These are phyloP conservation scores for Phialocephala sp. DNA, from an alignment of 2,329 filamentous ascomycete genomes.

Conservation along the genomic window DNA sequence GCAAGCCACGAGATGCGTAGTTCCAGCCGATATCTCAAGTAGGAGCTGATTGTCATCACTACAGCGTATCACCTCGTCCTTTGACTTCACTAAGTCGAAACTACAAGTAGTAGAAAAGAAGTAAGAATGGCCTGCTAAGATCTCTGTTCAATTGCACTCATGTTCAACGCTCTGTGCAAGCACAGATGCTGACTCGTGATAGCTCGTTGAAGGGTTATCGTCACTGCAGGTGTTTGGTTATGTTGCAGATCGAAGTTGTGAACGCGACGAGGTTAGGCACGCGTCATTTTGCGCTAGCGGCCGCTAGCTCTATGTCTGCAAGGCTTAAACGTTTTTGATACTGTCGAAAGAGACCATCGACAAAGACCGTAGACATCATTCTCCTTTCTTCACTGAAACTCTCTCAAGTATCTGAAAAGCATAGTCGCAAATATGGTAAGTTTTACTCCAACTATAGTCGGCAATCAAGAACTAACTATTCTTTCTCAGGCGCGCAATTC, in stretches of 20 bases:
- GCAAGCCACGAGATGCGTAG: slow-evolving; percentile 23
- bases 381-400: slow-evolving; percentile 9
- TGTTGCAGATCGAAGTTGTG: slow-evolving; percentile 20
- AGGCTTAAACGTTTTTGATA: slow-evolving; percentile 13
- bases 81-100: slow-evolving; percentile 19
- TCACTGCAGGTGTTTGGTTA: slow-evolving; percentile 42
- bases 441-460: not conserved
- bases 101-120: slow-evolving; percentile 18
- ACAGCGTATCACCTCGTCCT: slow-evolving; percentile 23
- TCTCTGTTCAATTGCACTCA: slow-evolving; percentile 46
- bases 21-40: slow-evolving; percentile 37
- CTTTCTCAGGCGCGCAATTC: slow-evolving; percentile 82
- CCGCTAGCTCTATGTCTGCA: slow-evolving; percentile 25
- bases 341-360: slow-evolving; percentile 5
- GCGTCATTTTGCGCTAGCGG: slow-evolving; percentile 24
- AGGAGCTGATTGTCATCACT: slow-evolving; percentile 42
- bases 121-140: slow-evolving; percentile 41
- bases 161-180: slow-evolving; percentile 34
- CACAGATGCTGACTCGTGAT: slow-evolving; percentile 38
- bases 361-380: too few species aligned
- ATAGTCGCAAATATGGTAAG: slow-evolving; percentile 40
- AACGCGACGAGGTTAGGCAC: slow-evolving; percentile 29
- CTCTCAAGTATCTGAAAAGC: slow-evolving; percentile 11
- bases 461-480: slow-evolving; percentile 22
- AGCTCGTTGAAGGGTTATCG: slow-evolving; percentile 43